Conservation (phyloP, 2,329 filamentous ascomycete species). For the Cladophialophora psammophila region DNA sequence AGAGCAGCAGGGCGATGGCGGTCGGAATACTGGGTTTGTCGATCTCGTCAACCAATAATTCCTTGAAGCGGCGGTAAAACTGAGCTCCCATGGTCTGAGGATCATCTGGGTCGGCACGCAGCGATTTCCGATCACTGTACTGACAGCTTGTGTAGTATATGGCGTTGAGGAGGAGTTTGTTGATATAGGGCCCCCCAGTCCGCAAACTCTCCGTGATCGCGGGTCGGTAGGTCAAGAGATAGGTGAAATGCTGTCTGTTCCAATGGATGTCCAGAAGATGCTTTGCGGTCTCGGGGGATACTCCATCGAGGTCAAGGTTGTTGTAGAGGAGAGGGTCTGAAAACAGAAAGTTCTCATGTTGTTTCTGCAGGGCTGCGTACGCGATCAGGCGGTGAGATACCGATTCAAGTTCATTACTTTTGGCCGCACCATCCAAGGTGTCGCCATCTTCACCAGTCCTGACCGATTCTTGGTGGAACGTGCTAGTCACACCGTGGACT, state of each 20-base stretch:
- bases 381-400: background rate
- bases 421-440: background rate
- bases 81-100: background rate
- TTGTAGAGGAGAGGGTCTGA: background rate
- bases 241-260: constrained; percentile 61
- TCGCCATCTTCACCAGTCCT: too few species aligned
- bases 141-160: constrained; percentile 59
- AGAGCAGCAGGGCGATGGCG: background rate
- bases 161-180: constrained; percentile 63
- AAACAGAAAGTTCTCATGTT: background rate
- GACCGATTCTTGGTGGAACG: too few species aligned
- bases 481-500: too few species aligned
- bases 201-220: constrained; percentile 63
- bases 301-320: background rate
- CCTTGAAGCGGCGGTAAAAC: background rate
- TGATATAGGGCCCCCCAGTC: constrained; percentile 63
- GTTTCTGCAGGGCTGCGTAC: background rate
- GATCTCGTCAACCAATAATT: background rate
- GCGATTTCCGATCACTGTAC: constrained; percentile 55
- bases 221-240: constrained; percentile 60
- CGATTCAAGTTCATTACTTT: background rate
- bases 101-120: constrained; percentile 51
- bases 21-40: background rate
- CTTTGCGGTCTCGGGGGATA: constrained; percentile 55
- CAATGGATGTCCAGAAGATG: constrained; percentile 61